Conservation (phyloP, 1,284 basidiomycete genomes). For the Ceratobasidium theobromae region DNA sequence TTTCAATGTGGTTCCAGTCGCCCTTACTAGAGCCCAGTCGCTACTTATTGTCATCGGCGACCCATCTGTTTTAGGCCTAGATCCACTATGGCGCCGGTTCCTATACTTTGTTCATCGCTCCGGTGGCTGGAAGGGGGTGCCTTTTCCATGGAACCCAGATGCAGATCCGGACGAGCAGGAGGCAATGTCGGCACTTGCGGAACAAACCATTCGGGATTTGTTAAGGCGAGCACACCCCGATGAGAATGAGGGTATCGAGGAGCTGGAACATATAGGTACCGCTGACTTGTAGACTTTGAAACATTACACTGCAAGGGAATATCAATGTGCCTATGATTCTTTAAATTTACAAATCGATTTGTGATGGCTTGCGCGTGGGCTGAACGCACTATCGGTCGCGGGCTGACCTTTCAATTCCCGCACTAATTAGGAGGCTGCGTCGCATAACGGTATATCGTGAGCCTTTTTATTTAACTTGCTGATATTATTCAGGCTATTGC, state of each 20-base stretch:
- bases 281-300: not conserved
- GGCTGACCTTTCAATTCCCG: no score
- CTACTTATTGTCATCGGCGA: slow-evolving; percentile 61
- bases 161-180: not conserved
- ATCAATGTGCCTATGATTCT: no score
- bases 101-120: slow-evolving; percentile 53
- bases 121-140: slow-evolving; percentile 51
- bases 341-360: no score
- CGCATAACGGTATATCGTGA: no score
- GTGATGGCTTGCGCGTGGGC: no score
- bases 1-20: slow-evolving; percentile 46
- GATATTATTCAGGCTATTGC: no score
- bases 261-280: not conserved
- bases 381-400: no score
- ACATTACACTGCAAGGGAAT: no score
- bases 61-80: slow-evolving; percentile 53
- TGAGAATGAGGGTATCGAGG: not conserved
- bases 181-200: not conserved
- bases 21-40: slow-evolving; percentile 59
- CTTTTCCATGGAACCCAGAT: slow-evolving; percentile 12
- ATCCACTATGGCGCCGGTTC: slow-evolving; percentile 55
- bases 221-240: not conserved
- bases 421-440: no score
- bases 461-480: no score
- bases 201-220: not conserved